Conservation (phyloP, 192 early-diverging fungal genomes). For the Pilobolus umbonatus region DNA sequence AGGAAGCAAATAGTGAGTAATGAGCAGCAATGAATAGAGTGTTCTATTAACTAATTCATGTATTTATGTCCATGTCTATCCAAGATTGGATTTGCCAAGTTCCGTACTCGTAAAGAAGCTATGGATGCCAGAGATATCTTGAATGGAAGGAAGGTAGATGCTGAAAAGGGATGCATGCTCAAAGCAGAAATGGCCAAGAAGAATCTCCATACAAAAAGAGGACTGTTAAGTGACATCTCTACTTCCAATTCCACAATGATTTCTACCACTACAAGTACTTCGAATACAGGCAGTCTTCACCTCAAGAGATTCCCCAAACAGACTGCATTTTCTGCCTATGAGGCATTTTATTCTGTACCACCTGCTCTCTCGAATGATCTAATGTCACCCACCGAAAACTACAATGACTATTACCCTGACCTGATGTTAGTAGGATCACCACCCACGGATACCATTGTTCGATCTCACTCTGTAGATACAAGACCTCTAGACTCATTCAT, state of each 20-base stretch:
- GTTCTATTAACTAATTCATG: no score
- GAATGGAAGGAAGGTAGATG: conserved; percentile 87
- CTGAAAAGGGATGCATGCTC: conserved; percentile 69
- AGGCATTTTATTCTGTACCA: conserved; percentile 38
- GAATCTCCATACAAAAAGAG: conserved; percentile 92
- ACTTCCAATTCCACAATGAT: not conserved
- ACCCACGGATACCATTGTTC: not conserved
- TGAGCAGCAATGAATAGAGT: not conserved
- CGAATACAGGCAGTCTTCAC: no score
- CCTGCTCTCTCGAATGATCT: not conserved
- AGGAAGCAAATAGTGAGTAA: conserved; percentile 88
- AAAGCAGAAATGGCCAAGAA: conserved; percentile 99
- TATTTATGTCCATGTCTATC: not conserved
- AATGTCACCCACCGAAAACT: conserved; percentile 1
- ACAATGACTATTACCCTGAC: conserved; percentile 8
- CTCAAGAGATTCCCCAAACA: no score
- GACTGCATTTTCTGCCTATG: conserved; percentile 21
- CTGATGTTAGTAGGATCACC: not conserved
- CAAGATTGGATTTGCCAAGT: conserved; percentile 99
- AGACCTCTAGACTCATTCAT: conserved; percentile 1
- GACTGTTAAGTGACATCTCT: conserved; percentile 25
- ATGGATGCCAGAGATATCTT: conserved; percentile 87
- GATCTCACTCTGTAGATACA: conserved; percentile 10
- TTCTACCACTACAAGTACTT: not conserved
- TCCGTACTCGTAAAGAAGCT: conserved; percentile 86